Evolutionary conservation across 2,329 filamentous ascomycete species (phyloP).

Genomic region (Cladophialophora bantiana): DNA sequence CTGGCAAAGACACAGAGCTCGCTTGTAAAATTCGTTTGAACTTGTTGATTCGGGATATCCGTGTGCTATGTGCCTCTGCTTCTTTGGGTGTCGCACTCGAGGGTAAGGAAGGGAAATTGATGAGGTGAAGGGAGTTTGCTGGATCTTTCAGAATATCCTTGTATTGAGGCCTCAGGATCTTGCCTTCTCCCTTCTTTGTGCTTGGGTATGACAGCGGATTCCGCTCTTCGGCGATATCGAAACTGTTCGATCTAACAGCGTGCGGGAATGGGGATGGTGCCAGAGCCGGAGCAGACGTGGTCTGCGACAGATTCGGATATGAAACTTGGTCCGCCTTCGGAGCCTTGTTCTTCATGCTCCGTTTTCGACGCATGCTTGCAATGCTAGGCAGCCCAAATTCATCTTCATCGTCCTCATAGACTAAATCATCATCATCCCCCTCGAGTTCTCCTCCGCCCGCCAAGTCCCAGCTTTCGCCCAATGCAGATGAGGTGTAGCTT

Average conservation of each 20-base stretch:
- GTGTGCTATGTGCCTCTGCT: constrained; percentile 81
- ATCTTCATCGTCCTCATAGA: constrained; percentile 86
- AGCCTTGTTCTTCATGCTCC: constrained; percentile 51
- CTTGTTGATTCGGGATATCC: constrained; percentile 95
- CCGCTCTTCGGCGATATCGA: constrained; percentile 91
- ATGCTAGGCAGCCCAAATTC: constrained; percentile 95
- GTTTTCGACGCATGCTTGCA: constrained; percentile 84
- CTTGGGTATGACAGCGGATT: constrained; percentile 83
- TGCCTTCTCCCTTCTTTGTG: constrained; percentile 87
- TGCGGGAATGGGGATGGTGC: constrained; percentile 27
- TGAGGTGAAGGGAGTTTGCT: constrained; percentile 92
- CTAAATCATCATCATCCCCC: constrained; percentile 72
- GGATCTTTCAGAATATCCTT: constrained; percentile 91
- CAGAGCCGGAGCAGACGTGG: constrained; percentile 31
- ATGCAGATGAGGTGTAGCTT: constrained; percentile 69
- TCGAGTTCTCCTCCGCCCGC: constrained; percentile 71
- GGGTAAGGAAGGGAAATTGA: constrained; percentile 80
- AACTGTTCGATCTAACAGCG: constrained; percentile 76
- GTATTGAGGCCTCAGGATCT: constrained; percentile 95
- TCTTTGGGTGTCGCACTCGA: constrained; percentile 80
- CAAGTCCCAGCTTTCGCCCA: constrained; percentile 76
- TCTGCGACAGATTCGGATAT: constrained; percentile 33
- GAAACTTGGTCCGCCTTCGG: constrained; percentile 24
- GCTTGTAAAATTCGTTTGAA: constrained; percentile 96
- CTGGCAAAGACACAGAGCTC: constrained; percentile 83